Evolutionary conservation across 345 rosid species (phyloP).

Genomic region (Pugionium cornutum): DNA sequence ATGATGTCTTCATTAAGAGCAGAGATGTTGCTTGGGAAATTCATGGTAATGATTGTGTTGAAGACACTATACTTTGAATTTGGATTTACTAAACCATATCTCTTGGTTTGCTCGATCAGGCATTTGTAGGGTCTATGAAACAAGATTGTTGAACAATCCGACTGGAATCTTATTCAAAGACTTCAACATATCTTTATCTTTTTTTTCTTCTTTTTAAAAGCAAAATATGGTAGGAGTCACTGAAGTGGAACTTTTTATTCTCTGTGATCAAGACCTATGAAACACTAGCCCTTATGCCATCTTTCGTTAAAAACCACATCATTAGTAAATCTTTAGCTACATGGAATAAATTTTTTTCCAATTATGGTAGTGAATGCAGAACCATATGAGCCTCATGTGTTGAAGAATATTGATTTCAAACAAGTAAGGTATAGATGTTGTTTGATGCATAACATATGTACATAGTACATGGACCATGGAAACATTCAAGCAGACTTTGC

Average conservation of each 20-base stretch:
- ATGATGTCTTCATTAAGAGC: conserved; percentile 50
- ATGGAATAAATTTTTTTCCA: conserved; percentile 6
- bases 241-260: too few relatives aligned
- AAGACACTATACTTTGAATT: conserved; percentile 2
- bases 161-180: conserved; percentile 34
- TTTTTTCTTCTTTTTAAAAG: neutral
- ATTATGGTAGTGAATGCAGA: conserved; percentile 10
- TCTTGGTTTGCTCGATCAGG: conserved; percentile 24
- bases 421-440: neutral
- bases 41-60: conserved; percentile 27
- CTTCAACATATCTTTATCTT: conserved; percentile 28
- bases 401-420: neutral
- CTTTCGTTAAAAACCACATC: neutral
- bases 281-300: too few relatives aligned
- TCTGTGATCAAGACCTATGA: too few relatives aligned
- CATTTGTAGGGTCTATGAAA: conserved; percentile 31
- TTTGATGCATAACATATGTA: conserved; percentile 26
- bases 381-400: neutral
- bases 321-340: neutral
- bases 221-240: too few relatives aligned
- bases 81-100: conserved; percentile 7
- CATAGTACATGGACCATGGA: conserved; percentile 3
- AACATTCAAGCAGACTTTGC: conserved; percentile 14
- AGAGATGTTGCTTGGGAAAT: conserved; percentile 20
- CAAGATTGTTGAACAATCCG: conserved; percentile 39